phyloP scores from a whole-genome alignment of 805 yeast species.

The Hanseniaspora taiwanica region DNA sequence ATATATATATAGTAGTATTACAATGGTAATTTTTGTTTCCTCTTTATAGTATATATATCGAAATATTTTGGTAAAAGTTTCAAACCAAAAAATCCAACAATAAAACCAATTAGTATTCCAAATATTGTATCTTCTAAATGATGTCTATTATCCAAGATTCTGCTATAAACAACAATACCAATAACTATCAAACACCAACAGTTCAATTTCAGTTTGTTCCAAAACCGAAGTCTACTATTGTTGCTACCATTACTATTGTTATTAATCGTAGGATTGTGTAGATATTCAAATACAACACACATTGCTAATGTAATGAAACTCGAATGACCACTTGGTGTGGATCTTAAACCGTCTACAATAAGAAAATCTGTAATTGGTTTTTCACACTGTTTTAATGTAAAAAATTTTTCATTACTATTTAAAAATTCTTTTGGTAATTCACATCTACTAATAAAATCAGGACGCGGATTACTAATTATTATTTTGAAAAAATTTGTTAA shows the following conservation, averaged over 20 bases:
- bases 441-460: constrained; percentile 21
- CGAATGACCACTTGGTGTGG: constrained; percentile 23
- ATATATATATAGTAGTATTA: too few species aligned
- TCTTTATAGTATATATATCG: not conserved
- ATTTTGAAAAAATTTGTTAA: constrained; percentile 17
- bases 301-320: constrained; percentile 15
- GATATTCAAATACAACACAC: constrained; percentile 11
- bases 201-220: constrained; percentile 4
- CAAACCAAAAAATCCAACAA: constrained; percentile 9
- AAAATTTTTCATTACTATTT: not conserved
- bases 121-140: constrained; percentile 20
- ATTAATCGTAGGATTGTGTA: constrained; percentile 14
- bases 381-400: not conserved
- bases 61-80: constrained; percentile 4
- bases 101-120: constrained; percentile 14
- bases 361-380: constrained; percentile 10
- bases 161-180: constrained; percentile 16
- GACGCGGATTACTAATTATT: constrained; percentile 16
- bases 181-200: constrained; percentile 18
- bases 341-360: constrained; percentile 18
- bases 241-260: too few species aligned
- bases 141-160: constrained; percentile 20
- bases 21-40: not conserved
- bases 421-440: constrained; percentile 8
- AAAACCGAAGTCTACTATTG: too few species aligned